Evolutionary conservation across 2,329 filamentous ascomycete genomes (phyloP).

Genomic region (Chrysosporium queenslandicum): DNA sequence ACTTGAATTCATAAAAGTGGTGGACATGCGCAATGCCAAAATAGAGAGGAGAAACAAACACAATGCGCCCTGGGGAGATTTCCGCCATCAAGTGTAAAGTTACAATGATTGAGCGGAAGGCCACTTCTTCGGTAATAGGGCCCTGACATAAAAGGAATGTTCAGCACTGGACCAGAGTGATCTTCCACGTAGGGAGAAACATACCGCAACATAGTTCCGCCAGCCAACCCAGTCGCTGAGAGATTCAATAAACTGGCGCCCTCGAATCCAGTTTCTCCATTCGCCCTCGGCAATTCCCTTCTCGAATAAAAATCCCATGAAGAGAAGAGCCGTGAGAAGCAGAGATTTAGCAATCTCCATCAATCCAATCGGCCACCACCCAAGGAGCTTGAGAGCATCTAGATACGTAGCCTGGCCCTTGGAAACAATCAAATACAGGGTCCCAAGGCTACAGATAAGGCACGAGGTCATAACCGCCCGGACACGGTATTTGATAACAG

Average conservation of each 20-base stretch:
- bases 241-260: slow-evolving; percentile 48
- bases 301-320: slow-evolving; percentile 76
- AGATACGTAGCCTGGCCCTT: slow-evolving; percentile 42
- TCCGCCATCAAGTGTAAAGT: slow-evolving; percentile 69
- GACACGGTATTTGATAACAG: slow-evolving; percentile 79
- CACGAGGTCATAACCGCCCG: slow-evolving; percentile 70
- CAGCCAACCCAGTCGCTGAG: slow-evolving; percentile 69
- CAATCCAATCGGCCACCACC: slow-evolving; percentile 66
- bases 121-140: slow-evolving; percentile 81
- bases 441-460: slow-evolving; percentile 54
- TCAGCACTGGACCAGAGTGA: slow-evolving; percentile 3
- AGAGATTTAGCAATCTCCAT: slow-evolving; percentile 53
- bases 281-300: slow-evolving; percentile 59
- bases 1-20: slow-evolving; percentile 88
- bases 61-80: slow-evolving; percentile 47
- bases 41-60: slow-evolving; percentile 75
- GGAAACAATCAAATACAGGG: slow-evolving; percentile 55
- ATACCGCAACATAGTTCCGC: slow-evolving; percentile 76
- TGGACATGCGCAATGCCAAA: slow-evolving; percentile 91
- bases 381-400: slow-evolving; percentile 60
- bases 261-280: slow-evolving; percentile 55
- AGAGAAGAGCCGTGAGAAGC: slow-evolving; percentile 47
- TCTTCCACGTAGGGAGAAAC: slow-evolving; percentile 23
- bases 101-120: slow-evolving; percentile 80
- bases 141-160: slow-evolving; percentile 44